A percentile compares a stretch with the other conserved stretches of the same genome.
Conservation (phyloP, 768 basidiomycete species). For the Jaapia argillacea region DNA sequence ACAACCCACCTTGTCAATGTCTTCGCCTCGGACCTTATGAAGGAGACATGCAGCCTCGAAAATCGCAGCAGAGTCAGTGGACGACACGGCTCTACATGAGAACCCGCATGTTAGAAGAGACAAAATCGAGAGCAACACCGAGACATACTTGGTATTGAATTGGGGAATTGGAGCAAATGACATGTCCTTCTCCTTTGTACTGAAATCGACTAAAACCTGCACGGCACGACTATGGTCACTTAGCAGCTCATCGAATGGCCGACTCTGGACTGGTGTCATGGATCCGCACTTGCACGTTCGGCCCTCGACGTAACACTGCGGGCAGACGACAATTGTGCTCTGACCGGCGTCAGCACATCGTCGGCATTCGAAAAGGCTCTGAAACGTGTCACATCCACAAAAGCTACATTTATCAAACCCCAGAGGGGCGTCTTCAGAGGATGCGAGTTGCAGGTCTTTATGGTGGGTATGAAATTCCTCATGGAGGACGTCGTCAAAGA, state of each 20-base stretch:
- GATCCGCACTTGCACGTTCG: slow-evolving; percentile 52
- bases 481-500: slow-evolving; percentile 42
- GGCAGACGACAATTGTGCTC: slow-evolving; percentile 47
- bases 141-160: too few species aligned
- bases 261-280: slow-evolving; percentile 56
- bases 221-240: slow-evolving; percentile 30
- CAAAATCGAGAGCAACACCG: neutral
- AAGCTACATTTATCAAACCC: slow-evolving; percentile 50
- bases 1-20: neutral
- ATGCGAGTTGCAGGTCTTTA: slow-evolving; percentile 3
- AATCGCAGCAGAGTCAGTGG: neutral
- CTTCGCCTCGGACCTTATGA: slow-evolving; percentile 1
- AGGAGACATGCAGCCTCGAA: slow-evolving; percentile 1
- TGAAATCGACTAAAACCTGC: slow-evolving; percentile 5
- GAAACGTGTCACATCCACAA: slow-evolving; percentile 74
- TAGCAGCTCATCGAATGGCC: slow-evolving; percentile 37
- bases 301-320: slow-evolving; percentile 70
- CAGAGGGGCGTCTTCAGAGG: slow-evolving; percentile 9
- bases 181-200: neutral
- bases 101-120: too few species aligned
- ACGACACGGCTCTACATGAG: neutral
- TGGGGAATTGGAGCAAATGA: too few species aligned
- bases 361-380: slow-evolving; percentile 68
- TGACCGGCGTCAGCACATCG: slow-evolving; percentile 28
- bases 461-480: slow-evolving; percentile 29